Base-by-base conservation (phyloP, 805 yeast species). In the Spathaspora boniae region DNA sequence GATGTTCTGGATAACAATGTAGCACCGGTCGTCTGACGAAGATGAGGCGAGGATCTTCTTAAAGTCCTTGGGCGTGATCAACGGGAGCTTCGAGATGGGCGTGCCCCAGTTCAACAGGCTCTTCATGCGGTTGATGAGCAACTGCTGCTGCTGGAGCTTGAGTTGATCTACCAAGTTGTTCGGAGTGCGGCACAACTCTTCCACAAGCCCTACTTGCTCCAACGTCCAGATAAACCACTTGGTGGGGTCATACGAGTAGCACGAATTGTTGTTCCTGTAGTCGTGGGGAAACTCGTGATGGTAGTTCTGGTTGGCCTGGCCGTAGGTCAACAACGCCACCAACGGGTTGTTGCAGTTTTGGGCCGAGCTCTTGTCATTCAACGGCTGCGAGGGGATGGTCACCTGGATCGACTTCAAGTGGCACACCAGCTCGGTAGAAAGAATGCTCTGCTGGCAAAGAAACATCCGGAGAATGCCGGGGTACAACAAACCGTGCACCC, bases 251-350 rank as follows among this genome's bases (percentile, higher is more conserved):
- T 78, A 82, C 31, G 82, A 81, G 59, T 78, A 80, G 74, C 80
- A 71, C 43, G 78, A 74, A 37, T 76, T 64, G 5, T 88, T 86
- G 46, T 80, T 80, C 42, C 96, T 72, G 62, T 82, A 88, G 60
- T 89, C 97, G 44, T 83, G 80, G 5, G 96, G 95, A 60, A 89
- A 89, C 62, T 87, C 96, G 64, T 91, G 96, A 64, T 89, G 98
- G 65, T 84, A 91, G 62, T 88, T 89, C 59, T 87, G 94, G 60
- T 79, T 79, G 4, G 95, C 91, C 62, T 89, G 96, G 9, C 98
- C 98, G 53, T 83, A 79, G 0, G 96, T 82, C 11, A 86, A 67
- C 11, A 78, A 53, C 16, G 80, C 79, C 17, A 80, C 72, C 31
- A 76, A 56, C 12, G 80, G 77, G 53, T 67, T 67, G 34, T 53